A percentile compares a stretch with the other conserved stretches of the same genome.
These are phyloP conservation scores for Alternaria tenuissima DNA, from an alignment of 2,329 filamentous ascomycete species.

Conservation along the genomic window DNA sequence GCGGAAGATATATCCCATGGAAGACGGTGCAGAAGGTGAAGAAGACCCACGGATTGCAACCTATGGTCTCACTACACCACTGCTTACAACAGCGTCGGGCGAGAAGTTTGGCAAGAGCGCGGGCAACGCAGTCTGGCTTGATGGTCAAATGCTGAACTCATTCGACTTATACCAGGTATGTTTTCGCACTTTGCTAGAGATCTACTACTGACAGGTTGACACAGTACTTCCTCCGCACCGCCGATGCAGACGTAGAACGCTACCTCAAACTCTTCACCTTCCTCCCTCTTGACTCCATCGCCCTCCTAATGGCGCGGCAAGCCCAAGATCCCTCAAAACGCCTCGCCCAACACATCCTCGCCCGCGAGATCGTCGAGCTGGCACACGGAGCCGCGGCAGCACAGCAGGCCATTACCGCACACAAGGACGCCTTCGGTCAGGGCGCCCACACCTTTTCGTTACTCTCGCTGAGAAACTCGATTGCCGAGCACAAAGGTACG, in stretches of 20 bases:
- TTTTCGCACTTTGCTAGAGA: not conserved
- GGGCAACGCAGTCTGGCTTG: conserved; percentile 93
- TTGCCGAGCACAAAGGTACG: conserved; percentile 16
- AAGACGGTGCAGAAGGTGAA: conserved; percentile 18
- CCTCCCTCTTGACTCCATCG: conserved; percentile 74
- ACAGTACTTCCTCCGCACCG: conserved; percentile 82
- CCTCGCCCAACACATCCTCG: conserved; percentile 82
- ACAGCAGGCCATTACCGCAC: conserved; percentile 65
- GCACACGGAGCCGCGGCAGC: conserved; percentile 76
- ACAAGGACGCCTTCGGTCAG: conserved; percentile 57
- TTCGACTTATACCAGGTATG: conserved; percentile 83
- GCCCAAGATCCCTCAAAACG: conserved; percentile 72
- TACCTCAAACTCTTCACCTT: conserved; percentile 94
- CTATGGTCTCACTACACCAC: conserved; percentile 87
- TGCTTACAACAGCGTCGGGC: conserved; percentile 84
- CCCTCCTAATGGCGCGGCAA: conserved; percentile 73
- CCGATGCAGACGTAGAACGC: conserved; percentile 81
- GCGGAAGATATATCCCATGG: conserved; percentile 53
- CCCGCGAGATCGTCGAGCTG: conserved; percentile 80
- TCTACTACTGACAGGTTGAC: not conserved
- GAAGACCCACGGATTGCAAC: conserved; percentile 60
- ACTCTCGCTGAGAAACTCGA: conserved; percentile 31
- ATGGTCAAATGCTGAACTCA: conserved; percentile 77
- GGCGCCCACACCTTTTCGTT: conserved; percentile 43
- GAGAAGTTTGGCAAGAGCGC: conserved; percentile 95